phyloP scores from a whole-genome alignment of 78 protist species.

The Monocercomonoides exilis region DNA sequence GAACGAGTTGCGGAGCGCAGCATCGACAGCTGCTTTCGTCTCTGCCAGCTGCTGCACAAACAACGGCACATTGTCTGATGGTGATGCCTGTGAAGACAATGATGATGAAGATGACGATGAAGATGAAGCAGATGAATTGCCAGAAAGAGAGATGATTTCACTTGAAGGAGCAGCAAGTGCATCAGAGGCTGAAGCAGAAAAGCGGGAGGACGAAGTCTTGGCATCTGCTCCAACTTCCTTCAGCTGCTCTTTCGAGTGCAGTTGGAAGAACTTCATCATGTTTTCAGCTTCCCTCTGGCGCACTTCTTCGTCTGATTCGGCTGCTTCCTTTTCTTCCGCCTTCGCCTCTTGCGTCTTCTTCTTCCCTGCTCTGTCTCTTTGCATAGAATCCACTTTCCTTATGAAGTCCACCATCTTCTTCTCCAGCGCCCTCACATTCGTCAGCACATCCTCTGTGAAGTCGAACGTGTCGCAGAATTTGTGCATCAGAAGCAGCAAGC shows the following conservation, averaged over 20 bases:
- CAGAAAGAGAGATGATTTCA: background rate
- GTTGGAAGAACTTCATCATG: background rate
- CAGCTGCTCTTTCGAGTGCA: background rate
- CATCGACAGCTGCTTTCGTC: constrained; percentile 39
- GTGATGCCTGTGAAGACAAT: background rate
- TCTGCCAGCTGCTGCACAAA: background rate
- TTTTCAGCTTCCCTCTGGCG: background rate
- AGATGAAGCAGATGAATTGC: background rate
- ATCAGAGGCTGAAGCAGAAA: background rate
- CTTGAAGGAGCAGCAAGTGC: background rate
- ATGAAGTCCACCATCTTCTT: background rate
- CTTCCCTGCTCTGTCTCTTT: too few species aligned
- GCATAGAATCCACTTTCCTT: background rate
- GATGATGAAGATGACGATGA: background rate
- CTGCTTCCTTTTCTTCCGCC: background rate
- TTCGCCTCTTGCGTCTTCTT: too few species aligned
- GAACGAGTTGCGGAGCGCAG: constrained; percentile 68
- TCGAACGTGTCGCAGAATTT: constrained; percentile 16
- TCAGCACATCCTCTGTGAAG: background rate
- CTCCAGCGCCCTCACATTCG: background rate
- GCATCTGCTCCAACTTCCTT: background rate
- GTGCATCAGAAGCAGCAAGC: constrained; percentile 77
- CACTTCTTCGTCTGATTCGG: background rate
- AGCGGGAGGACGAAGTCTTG: background rate
- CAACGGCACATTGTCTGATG: background rate